Evolutionary conservation across 2,329 filamentous ascomycete genomes (phyloP).

Genomic region (Pestalotiopsis fici): DNA sequence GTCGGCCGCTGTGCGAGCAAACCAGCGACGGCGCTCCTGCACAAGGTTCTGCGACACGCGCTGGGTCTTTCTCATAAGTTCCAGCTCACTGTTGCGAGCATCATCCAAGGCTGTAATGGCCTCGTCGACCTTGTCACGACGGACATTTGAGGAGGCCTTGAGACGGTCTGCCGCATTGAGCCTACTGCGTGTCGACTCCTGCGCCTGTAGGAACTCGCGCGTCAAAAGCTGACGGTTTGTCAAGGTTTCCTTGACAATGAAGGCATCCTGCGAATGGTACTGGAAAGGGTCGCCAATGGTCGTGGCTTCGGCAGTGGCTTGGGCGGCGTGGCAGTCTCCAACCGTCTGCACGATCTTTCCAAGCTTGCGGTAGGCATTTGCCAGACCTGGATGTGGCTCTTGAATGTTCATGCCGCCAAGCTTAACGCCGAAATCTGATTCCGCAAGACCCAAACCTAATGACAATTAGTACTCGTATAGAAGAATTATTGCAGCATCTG

Average conservation of each 20-base stretch:
- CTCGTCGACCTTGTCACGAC: slow-evolving; percentile 95
- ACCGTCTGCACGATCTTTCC: slow-evolving; percentile 91
- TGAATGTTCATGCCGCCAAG: slow-evolving; percentile 84
- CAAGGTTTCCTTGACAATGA: slow-evolving; percentile 96
- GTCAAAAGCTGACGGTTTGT: slow-evolving; percentile 97
- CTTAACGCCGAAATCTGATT: slow-evolving; percentile 92
- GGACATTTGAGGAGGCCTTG: slow-evolving; percentile 82
- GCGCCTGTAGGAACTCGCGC: slow-evolving; percentile 88
- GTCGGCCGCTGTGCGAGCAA: slow-evolving; percentile 81
- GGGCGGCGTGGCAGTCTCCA: slow-evolving; percentile 93
- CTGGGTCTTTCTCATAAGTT: slow-evolving; percentile 82
- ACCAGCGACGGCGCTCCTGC: slow-evolving; percentile 88
- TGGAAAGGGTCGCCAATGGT: slow-evolving; percentile 91
- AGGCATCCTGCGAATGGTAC: slow-evolving; percentile 93
- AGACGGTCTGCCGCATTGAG: slow-evolving; percentile 85
- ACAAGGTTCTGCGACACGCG: slow-evolving; percentile 88
- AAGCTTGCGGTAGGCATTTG: slow-evolving; percentile 90
- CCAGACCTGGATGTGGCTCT: slow-evolving; percentile 85
- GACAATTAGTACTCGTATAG: slow-evolving; percentile 17
- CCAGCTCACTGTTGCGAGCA: slow-evolving; percentile 77
- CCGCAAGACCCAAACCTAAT: slow-evolving; percentile 84
- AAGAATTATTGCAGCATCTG: background rate
- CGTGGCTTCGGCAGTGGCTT: slow-evolving; percentile 94
- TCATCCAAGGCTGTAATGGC: slow-evolving; percentile 91
- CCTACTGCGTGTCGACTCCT: slow-evolving; percentile 81